phyloP scores from a whole-genome alignment of 208 protist species.

The Trypanosoma caninum region DNA sequence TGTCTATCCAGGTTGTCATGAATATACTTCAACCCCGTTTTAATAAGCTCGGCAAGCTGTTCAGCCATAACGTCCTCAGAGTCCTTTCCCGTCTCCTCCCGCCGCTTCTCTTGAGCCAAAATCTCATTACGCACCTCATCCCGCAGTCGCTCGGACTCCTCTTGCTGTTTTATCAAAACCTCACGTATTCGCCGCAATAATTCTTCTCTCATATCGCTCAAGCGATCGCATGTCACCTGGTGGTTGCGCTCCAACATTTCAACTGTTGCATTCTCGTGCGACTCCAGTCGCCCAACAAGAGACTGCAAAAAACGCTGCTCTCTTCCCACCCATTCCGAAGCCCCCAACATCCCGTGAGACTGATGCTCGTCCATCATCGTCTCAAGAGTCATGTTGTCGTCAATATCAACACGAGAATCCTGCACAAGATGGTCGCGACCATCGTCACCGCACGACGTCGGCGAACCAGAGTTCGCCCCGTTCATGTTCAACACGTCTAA shows the following conservation, averaged over 20 bases:
- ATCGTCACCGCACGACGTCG: too few relatives aligned
- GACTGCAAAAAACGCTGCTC: constrained; percentile 41
- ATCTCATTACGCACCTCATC: not conserved
- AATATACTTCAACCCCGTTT: constrained; percentile 51
- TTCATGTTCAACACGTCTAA: not conserved
- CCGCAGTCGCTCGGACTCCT: constrained; percentile 14
- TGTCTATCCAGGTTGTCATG: constrained; percentile 29
- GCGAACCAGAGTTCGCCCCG: not conserved
- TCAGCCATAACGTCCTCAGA: constrained; percentile 30
- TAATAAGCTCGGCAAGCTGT: constrained; percentile 53
- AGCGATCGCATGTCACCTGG: constrained; percentile 39
- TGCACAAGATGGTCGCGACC: not conserved
- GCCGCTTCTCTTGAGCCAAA: constrained; percentile 1
- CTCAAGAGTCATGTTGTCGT: not conserved
- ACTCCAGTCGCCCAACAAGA: constrained; percentile 46
- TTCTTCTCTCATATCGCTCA: constrained; percentile 42
- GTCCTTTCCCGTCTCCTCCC: not conserved
- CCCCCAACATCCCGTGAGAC: constrained; percentile 2
- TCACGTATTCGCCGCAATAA: constrained; percentile 35
- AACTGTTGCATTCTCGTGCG: constrained; percentile 40
- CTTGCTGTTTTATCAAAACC: constrained; percentile 27
- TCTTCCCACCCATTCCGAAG: constrained; percentile 22
- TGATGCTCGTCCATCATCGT: constrained; percentile 12
- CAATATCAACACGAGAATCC: not conserved
- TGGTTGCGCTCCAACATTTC: constrained; percentile 52